Conservation (phyloP, 805 yeast species). For the Sugiyamaella smithiae region DNA sequence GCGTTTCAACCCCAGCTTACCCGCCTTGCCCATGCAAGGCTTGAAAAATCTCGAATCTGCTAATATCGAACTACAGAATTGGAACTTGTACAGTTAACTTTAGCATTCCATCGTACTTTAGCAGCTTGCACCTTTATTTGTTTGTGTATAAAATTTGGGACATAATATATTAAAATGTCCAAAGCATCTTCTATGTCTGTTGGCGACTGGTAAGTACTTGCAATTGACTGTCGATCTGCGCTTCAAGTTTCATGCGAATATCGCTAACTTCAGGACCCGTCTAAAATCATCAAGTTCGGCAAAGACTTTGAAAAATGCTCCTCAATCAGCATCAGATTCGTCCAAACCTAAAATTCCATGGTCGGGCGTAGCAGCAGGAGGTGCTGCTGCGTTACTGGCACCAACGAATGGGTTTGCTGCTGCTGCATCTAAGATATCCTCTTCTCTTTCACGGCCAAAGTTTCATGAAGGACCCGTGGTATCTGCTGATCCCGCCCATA, state of each 20-base stretch:
- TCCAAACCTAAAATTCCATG: slow-evolving; percentile 18
- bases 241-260: too few relatives aligned
- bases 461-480: background rate
- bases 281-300: background rate
- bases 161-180: slow-evolving; percentile 1
- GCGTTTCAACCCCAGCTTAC: background rate
- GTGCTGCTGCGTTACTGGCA: slow-evolving; percentile 1
- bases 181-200: background rate
- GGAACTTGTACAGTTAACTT: too few relatives aligned
- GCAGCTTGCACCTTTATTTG: too few relatives aligned
- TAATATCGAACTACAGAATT: too few relatives aligned
- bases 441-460: background rate
- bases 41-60: slow-evolving; percentile 1
- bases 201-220: background rate
- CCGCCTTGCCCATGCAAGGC: background rate
- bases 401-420: slow-evolving; percentile 1
- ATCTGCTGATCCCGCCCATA: background rate
- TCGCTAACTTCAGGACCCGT: background rate
- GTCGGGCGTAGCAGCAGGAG: slow-evolving; percentile 26
- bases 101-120: too few relatives aligned
- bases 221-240: background rate
- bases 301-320: background rate
- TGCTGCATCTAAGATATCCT: background rate
- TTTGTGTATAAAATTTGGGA: too few relatives aligned
- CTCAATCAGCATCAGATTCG: background rate